A percentile compares a stretch with the other conserved stretches of the same genome.
These are phyloP conservation scores for Solanum appendiculatum DNA, from an alignment of 257 asterid species.

Conservation along the genomic window DNA sequence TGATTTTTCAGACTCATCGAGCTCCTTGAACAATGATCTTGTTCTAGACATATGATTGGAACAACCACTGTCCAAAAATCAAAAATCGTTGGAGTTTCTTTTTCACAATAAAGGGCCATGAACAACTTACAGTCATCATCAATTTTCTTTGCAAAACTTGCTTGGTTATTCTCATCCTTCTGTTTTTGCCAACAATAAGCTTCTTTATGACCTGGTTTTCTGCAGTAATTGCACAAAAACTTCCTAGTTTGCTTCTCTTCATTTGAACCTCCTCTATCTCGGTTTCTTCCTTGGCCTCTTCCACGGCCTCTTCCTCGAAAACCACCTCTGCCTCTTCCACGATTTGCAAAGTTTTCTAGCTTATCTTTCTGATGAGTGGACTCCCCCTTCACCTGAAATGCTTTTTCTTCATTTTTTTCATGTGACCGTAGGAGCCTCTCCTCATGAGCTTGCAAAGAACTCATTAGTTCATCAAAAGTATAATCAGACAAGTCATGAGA, in stretches of 20 bases:
- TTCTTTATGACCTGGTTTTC: not conserved
- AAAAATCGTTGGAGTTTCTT: not conserved
- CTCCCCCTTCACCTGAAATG: not conserved
- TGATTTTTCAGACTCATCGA: not conserved
- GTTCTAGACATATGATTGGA: not conserved
- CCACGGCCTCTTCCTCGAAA: not conserved
- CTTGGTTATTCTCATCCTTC: not conserved
- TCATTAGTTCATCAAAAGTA: slow-evolving; percentile 4
- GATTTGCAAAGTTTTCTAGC: not conserved
- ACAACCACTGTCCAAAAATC: not conserved
- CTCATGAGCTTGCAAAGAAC: not conserved
- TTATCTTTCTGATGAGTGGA: not conserved
- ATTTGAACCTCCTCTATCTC: not conserved
- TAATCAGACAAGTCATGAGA: not conserved
- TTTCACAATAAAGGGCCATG: not conserved
- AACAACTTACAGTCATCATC: not conserved
- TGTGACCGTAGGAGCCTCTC: not conserved
- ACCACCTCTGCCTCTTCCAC: not conserved
- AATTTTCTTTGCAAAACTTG: not conserved
- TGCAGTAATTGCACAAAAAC: not conserved
- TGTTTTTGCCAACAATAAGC: not conserved
- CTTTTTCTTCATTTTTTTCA: too few species aligned
- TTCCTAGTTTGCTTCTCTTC: not conserved
- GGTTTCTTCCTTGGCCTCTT: not conserved
- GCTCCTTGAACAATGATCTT: not conserved